Evolutionary conservation across 148 eudicot species (phyloP).

Genomic region (Chenopodium suecicum): DNA sequence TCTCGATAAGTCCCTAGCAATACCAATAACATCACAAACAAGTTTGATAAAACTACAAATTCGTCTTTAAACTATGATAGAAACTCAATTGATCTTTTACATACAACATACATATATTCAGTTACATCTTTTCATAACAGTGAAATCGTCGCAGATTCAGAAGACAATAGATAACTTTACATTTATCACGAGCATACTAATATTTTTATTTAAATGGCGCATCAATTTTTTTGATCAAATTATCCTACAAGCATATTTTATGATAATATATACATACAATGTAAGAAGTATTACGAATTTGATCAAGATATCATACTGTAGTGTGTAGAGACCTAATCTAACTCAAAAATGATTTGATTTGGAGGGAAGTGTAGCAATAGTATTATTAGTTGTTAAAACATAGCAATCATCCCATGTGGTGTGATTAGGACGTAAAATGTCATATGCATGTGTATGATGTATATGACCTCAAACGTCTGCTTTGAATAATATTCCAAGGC

Average conservation of each 20-base stretch:
- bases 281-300: too few relatives aligned
- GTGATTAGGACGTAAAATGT: background rate
- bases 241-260: too few relatives aligned
- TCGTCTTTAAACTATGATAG: background rate
- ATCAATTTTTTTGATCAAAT: too few relatives aligned
- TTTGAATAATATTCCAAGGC: background rate
- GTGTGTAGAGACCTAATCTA: background rate
- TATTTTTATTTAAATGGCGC: too few relatives aligned
- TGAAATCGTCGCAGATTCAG: too few relatives aligned
- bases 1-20: background rate
- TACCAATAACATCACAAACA: background rate
- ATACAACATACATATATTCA: too few relatives aligned
- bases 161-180: too few relatives aligned
- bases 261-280: too few relatives aligned
- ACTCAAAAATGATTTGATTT: background rate
- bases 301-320: too few relatives aligned
- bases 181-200: too few relatives aligned
- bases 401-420: conserved; percentile 7
- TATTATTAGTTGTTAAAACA: background rate
- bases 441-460: conserved; percentile 12
- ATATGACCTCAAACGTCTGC: background rate
- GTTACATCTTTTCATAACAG: too few relatives aligned
- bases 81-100: too few relatives aligned
- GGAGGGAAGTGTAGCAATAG: background rate
- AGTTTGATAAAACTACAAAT: background rate